Percentiles rank a stretch among this genome's conserved stretches.
These are phyloP conservation scores for Eucalyptus curtisii DNA, from an alignment of 345 rosid species.

Conservation along the genomic window DNA sequence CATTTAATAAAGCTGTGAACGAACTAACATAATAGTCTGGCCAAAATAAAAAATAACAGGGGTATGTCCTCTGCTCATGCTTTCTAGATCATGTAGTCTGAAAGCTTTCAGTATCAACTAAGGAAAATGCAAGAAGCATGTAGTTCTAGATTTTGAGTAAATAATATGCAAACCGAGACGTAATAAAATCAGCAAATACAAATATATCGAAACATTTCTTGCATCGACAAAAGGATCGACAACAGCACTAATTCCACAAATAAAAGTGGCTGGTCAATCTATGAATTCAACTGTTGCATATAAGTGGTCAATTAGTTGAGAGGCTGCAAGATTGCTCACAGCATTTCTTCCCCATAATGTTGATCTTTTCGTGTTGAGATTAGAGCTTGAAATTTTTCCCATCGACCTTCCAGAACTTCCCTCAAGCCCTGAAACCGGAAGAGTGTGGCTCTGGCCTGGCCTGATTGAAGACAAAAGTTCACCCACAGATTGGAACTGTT, in stretches of 20 bases:
- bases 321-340: constrained; percentile 36
- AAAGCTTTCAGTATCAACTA: neutral
- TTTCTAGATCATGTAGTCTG: neutral
- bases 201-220: neutral
- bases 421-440: constrained; percentile 44
- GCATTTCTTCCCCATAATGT: constrained; percentile 89
- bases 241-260: neutral
- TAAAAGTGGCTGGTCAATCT: neutral
- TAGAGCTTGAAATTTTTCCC: constrained; percentile 54
- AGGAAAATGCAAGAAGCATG: neutral
- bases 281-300: neutral
- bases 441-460: constrained; percentile 40
- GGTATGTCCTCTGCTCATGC: neutral
- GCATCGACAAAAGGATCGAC: neutral
- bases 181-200: neutral
- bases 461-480: constrained; percentile 53
- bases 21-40: neutral
- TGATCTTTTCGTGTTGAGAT: constrained; percentile 45
- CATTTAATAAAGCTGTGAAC: neutral
- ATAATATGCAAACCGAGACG: neutral
- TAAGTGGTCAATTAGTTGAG: neutral
- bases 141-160: neutral
- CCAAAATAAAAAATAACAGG: neutral
- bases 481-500: constrained; percentile 70
- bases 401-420: constrained; percentile 46